Evolutionary conservation across 2,329 filamentous ascomycete species (phyloP), one percentile per base, ranked within the genome.

Genomic region (Pseudocercospora cruenta): DNA sequence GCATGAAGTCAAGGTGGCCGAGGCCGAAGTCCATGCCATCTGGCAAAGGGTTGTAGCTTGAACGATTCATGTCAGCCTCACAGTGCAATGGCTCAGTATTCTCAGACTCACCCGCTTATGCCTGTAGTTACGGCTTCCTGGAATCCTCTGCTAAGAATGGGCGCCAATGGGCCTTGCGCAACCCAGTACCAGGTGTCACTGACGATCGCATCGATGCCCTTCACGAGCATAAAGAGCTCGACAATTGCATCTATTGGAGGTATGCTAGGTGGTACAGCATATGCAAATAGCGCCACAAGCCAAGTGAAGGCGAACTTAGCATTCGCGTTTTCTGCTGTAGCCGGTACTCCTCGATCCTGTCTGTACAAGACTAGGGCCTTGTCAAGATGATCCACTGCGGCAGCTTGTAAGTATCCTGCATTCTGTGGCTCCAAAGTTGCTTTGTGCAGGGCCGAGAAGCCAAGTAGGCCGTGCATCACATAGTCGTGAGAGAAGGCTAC

Each of bases 1-100:
- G 69, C 73, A 76, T 74, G 67, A 71, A 76, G 58, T 76, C 74
- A 22, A 76, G 70, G 63, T 76, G 74, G n/a, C 67, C 67, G 28
- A 76, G 63, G 7, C 74, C 73, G 47, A 73, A 72, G 57, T 74
- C 73, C 66, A 75, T 71, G 28, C 71, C 71, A 36, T 75, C 71
- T 1, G 72, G 74, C 10, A 73, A 43, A n/a, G 28, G 60, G 36
- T 54, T 54, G n/a, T 26, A 66, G 43, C 49, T 68, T 54, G 3
- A 65, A 62, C 12, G 63, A 60, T 28, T 67, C 58, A 22, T 16
- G 45, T 39, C 33, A 57, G 51, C 51, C 33, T 26, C 19, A 24
- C 9, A 5, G 33, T 24, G 4, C 14, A n/a, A 65, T 58, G 16
- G 24, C 10, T n/a, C 7, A 26, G 26, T 9, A 19, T 28, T n/a